phyloP scores from a whole-genome alignment of 306 rosid genomes.

The Medicago lupulina region DNA sequence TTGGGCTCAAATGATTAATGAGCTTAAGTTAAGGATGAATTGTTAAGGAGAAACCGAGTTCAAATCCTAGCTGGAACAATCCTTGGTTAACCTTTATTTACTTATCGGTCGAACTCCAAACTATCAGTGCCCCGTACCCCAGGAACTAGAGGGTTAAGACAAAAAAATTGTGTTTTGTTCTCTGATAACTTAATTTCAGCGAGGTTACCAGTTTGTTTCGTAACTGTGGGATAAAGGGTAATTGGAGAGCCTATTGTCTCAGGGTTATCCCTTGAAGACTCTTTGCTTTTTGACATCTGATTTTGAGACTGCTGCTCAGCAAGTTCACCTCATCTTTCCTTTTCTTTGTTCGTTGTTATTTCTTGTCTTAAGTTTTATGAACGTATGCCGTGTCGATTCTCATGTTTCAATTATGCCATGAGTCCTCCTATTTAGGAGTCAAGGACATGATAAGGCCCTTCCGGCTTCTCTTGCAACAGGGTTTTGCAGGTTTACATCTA shows the following conservation, averaged over 20 bases:
- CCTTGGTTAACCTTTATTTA: no score
- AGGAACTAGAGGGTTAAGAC: no score
- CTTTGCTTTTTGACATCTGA: slow-evolving; percentile 93
- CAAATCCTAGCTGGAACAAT: no score
- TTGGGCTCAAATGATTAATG: no score
- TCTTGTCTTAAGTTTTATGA: slow-evolving; percentile 21
- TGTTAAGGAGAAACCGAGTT: no score
- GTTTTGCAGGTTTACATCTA: slow-evolving; percentile 1
- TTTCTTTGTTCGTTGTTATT: neutral
- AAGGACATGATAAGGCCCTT: slow-evolving; percentile 55
- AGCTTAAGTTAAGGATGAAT: no score
- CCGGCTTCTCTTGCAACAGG: slow-evolving; percentile 9
- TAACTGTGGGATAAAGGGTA: slow-evolving; percentile 74
- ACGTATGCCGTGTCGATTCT: neutral
- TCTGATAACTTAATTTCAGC: neutral
- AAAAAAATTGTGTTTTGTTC: neutral
- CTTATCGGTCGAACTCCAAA: no score
- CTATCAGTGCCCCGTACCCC: no score
- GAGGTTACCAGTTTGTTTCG: slow-evolving; percentile 1
- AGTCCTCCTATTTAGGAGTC: slow-evolving; percentile 85
- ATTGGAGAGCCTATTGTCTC: slow-evolving; percentile 88
- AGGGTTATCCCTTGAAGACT: slow-evolving; percentile 79
- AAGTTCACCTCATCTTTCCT: slow-evolving; percentile 40
- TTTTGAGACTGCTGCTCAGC: slow-evolving; percentile 84
- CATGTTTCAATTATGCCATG: slow-evolving; percentile 78